Conservation (phyloP, 2,329 filamentous ascomycete species). For the Alternaria sp. region DNA sequence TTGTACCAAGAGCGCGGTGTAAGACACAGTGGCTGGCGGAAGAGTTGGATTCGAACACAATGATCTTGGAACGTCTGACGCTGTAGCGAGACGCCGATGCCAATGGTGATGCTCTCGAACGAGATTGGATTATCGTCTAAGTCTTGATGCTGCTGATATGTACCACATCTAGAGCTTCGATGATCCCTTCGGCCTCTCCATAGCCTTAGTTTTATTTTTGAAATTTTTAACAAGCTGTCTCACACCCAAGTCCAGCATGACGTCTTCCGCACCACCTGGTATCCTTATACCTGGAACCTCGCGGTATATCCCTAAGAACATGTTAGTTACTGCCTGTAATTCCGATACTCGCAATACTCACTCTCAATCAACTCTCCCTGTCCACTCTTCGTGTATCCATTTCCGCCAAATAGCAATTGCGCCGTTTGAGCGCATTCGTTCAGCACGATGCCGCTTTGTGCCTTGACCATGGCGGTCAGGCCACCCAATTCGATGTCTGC, state of each 20-base stretch:
- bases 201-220: conserved; percentile 61
- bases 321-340: conserved; percentile 13
- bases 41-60: too few species aligned
- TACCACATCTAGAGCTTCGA: conserved; percentile 50
- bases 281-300: conserved; percentile 68
- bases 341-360: conserved; percentile 50
- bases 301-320: conserved; percentile 61
- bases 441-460: conserved; percentile 72
- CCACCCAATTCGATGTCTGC: conserved; percentile 72
- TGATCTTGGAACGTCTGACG: neutral
- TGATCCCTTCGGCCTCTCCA: conserved; percentile 53
- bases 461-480: conserved; percentile 74
- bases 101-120: too few species aligned
- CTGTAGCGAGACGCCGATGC: too few species aligned
- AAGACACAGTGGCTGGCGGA: too few species aligned
- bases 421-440: conserved; percentile 74
- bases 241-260: conserved; percentile 72
- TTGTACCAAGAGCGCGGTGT: neutral
- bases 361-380: conserved; percentile 75
- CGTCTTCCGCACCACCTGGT: conserved; percentile 74
- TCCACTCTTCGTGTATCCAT: conserved; percentile 72
- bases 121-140: too few species aligned
- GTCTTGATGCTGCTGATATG: neutral
- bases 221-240: conserved; percentile 75
- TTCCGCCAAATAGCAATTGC: conserved; percentile 75